Evolutionary conservation across 805 yeast species (phyloP).

Genomic region (Hanseniaspora jakobsenii): DNA sequence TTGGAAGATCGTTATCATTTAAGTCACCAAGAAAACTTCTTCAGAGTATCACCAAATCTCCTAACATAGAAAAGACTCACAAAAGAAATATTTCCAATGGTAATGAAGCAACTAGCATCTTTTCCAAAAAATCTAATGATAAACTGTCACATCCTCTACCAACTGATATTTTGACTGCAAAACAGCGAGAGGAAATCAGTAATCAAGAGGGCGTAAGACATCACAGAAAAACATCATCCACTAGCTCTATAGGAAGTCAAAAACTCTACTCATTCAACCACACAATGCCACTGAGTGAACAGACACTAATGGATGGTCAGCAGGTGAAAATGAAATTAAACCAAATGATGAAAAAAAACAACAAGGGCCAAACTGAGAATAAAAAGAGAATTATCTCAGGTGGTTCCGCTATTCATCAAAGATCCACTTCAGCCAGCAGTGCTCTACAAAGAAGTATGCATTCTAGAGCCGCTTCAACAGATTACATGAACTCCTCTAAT

Average conservation of each 20-base stretch:
- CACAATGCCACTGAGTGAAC: constrained; percentile 14
- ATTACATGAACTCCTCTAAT: constrained; percentile 13
- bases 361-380: too few species aligned
- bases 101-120: neutral
- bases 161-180: neutral
- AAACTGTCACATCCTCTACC: neutral
- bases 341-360: constrained; percentile 6
- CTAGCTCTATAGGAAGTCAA: neutral
- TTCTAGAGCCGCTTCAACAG: constrained; percentile 11
- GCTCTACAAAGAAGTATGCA: constrained; percentile 13
- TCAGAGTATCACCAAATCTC: constrained; percentile 12
- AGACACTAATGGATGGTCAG: constrained; percentile 15
- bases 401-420: constrained; percentile 12
- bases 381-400: too few species aligned
- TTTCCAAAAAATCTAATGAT: neutral
- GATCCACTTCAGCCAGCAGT: constrained; percentile 5
- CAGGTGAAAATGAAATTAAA: constrained; percentile 11
- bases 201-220: neutral
- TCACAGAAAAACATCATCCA: neutral
- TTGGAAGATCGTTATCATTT: constrained; percentile 28
- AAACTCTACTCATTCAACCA: constrained; percentile 10
- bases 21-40: constrained; percentile 23
- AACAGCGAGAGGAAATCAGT: constrained; percentile 4
- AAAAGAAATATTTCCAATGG: constrained; percentile 5
- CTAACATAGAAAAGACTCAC: neutral